A percentile compares a stretch with the other conserved stretches of the same genome.
Evolutionary conservation across 2,329 filamentous ascomycete species (phyloP).

Genomic region (Neonectria hederae): DNA sequence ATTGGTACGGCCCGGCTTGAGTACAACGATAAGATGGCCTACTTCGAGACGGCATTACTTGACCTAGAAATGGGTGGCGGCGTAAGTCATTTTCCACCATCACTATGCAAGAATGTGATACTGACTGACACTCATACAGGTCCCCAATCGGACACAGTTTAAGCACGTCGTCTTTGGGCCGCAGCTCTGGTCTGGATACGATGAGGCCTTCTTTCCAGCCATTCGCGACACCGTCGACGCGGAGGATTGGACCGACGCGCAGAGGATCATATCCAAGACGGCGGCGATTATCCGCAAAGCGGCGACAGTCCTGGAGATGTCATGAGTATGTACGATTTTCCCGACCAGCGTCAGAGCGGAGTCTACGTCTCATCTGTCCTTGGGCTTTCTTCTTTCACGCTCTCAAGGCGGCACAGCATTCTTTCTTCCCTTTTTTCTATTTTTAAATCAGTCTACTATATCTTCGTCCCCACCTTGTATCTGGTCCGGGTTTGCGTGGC

Average conservation of each 20-base stretch:
- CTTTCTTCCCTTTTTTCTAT: conserved; percentile 32
- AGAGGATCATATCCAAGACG: conserved; percentile 75
- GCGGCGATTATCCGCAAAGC: conserved; percentile 73
- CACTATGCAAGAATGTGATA: not conserved
- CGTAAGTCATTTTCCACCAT: conserved; percentile 63
- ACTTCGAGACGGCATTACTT: conserved; percentile 84
- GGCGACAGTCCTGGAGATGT: conserved; percentile 49
- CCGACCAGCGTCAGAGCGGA: conserved; percentile 16
- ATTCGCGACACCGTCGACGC: conserved; percentile 82
- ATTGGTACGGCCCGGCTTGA: conserved; percentile 73
- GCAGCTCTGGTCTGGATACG: conserved; percentile 70
- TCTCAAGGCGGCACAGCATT: conserved; percentile 13
- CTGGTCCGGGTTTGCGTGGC: conserved; percentile 27
- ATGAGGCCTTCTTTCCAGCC: conserved; percentile 65
- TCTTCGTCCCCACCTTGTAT: conserved; percentile 15
- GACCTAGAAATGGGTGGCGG: conserved; percentile 78
- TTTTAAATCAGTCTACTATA: conserved; percentile 5
- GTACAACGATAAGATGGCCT: conserved; percentile 81
- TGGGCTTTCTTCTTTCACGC: not conserved
- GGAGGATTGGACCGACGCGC: conserved; percentile 75
- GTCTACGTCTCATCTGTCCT: conserved; percentile 19
- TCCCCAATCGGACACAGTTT: conserved; percentile 89
- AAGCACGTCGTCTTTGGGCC: conserved; percentile 93
- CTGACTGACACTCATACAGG: conserved; percentile 54
- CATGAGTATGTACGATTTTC: conserved; percentile 34